Conservation (phyloP, 78 protist species). For the Dictyostelium firmibasis region DNA sequence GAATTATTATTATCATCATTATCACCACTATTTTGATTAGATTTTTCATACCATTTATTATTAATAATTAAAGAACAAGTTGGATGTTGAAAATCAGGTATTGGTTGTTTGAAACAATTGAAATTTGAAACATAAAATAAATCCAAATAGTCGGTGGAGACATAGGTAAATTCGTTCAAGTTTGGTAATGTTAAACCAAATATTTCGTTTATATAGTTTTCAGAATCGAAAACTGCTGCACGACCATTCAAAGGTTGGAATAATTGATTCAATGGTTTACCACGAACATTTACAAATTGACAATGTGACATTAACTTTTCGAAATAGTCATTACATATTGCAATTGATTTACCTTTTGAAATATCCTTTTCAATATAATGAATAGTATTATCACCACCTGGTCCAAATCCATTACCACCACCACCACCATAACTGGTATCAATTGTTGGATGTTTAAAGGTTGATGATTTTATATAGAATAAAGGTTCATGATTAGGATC, state of each 20-base stretch:
- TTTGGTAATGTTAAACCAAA: not conserved
- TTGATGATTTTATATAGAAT: not conserved
- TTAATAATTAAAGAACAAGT: not conserved
- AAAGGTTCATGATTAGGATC: not conserved
- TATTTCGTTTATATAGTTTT: not conserved
- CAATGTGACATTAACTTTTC: not conserved
- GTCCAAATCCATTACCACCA: not conserved
- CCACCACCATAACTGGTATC: not conserved
- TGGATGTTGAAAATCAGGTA: not conserved
- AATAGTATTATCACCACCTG: not conserved
- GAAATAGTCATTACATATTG: constrained; percentile 1
- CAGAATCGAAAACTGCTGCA: not conserved
- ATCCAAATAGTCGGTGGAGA: not conserved
- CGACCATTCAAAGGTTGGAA: not conserved
- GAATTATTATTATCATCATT: not conserved
- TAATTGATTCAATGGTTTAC: not conserved
- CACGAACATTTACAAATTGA: constrained; percentile 11
- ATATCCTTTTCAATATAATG: not conserved
- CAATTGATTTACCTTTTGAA: constrained; percentile 9
- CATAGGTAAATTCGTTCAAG: not conserved
- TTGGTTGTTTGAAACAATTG: not conserved
- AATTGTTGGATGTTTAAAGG: not conserved
- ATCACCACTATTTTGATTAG: not conserved
- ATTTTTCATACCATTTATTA: not conserved
- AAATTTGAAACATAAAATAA: not conserved